Evolutionary conservation across 1,139 yeast species (phyloP), one percentile per base, ranked within the genome.

Genomic region (Lodderomyces pseudojiufengensis): DNA sequence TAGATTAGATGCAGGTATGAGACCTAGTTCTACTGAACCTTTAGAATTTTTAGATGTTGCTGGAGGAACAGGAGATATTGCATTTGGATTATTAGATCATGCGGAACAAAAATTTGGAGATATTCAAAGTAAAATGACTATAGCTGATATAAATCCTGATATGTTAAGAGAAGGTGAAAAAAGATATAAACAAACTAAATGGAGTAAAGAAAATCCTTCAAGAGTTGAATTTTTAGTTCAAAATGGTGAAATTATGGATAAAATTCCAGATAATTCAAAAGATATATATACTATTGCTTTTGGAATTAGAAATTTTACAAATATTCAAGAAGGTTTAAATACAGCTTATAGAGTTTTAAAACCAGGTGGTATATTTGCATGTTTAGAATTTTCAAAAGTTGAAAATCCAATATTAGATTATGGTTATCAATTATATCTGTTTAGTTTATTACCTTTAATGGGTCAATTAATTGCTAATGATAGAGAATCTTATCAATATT

Each of bases 51-150:
- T 92, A 45, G 99, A 92, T 61, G 97, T 94, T 38, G 99, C 98
- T 26, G 99, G 98, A 40, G 99, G 99, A 23, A 88, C 97, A 11
- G 99, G 98, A 32, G 99, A 92, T 57, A 90, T 92, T 61, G 98
- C 98, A 1, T 88, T 88, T 63, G 94, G 98, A 5, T 73, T 94
- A 44, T 68, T 92, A 45, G 96, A 90, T 51, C 95, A 92, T 57
- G 97, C 97, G 9, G 81, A 84, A 46, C 63, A 71, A 33, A 78
- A 80, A 46, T 87, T 79, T 57, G 82, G 84, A 36, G 99, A 92
- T 62, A 71, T 65, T 33, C 68, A 71, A 44, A 79, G 90, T 25
- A 77, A 80, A 21, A 94, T 92, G 92, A 87, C 92, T 13, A 78
- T 92, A 37, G 95, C 90, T 4, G 99, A 92, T 61, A 92, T 92